Evolutionary conservation across 768 basidiomycete genomes (phyloP), one percentile per base, ranked within the genome.

Genomic region (Tulasnella sp.): DNA sequence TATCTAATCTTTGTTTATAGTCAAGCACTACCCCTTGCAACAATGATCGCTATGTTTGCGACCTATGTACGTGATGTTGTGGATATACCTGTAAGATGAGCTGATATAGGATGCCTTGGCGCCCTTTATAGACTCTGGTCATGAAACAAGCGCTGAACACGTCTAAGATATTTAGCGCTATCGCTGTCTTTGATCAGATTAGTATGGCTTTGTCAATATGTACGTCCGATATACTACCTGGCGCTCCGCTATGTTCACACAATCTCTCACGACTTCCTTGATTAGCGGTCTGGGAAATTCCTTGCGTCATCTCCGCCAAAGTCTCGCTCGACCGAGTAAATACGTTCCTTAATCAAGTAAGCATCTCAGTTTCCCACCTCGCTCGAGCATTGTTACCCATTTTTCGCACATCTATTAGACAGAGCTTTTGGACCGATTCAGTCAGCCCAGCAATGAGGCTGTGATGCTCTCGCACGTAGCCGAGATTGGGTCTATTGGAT

Each of bases 31-130:
- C 86, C 86, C 0, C 68, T 86, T 8, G 38, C 78, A 0, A 81
- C 79, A 26, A 88, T 87, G 85, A 65, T 83, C 43, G 75, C 78
- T 15, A 82, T 83, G 1, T 87, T 80, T 64, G 73, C 76, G 1
- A 74, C 79, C 5, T 86, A 82, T 61, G 75, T 83, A 70, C 56
- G 80, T 68, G 7, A 26, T 13, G 3, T 15, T 49, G 32, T 19
- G n/a, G n/a, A n/a, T n/a, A n/a, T n/a, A n/a, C n/a, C n/a, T n/a
- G n/a, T n/a, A n/a, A n/a, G n/a, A n/a, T n/a, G n/a, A n/a, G n/a
- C n/a, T n/a, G n/a, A n/a, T n/a, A n/a, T n/a, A n/a, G n/a, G n/a
- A n/a, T n/a, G n/a, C n/a, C n/a, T n/a, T n/a, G n/a, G 34, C 34
- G 15, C 15, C 15, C 15, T 17, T 34, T 3, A 32, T 54, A 64